phyloP scores from a whole-genome alignment of 495 filamentous ascomycete species.

The Aspergillus biplanus region DNA sequence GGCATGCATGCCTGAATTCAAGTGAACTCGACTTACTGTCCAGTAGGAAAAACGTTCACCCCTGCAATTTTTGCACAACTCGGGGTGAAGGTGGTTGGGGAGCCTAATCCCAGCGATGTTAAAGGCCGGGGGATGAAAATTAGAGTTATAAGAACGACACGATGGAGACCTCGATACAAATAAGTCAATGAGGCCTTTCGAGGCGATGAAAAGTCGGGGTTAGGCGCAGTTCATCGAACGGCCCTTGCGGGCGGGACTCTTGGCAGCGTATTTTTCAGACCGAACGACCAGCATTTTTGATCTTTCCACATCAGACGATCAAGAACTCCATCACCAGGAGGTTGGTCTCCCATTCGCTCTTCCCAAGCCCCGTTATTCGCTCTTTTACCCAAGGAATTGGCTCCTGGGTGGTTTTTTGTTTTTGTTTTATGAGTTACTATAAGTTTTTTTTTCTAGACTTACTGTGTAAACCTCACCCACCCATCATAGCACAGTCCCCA shows the following conservation, averaged over 20 bases:
- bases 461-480: too few relatives aligned
- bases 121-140: background rate
- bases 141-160: background rate
- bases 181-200: background rate
- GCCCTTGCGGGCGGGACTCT: background rate
- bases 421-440: too few relatives aligned
- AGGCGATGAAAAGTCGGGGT: conserved; percentile 1
- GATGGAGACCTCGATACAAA: background rate
- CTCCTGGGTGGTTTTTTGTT: too few relatives aligned
- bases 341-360: background rate
- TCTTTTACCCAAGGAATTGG: too few relatives aligned
- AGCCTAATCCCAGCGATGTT: background rate
- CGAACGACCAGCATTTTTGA: background rate
- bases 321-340: background rate
- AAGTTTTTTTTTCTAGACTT: too few relatives aligned
- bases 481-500: too few relatives aligned
- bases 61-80: conserved; percentile 1
- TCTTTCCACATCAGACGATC: background rate
- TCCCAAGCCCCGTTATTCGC: background rate
- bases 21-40: background rate
- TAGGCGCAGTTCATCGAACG: background rate
- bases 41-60: background rate
- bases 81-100: background rate
- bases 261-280: conserved; percentile 6
- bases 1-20: background rate